These are phyloP conservation scores for Populus euphratica DNA, from an alignment of 345 rosid species.

Conservation along the genomic window DNA sequence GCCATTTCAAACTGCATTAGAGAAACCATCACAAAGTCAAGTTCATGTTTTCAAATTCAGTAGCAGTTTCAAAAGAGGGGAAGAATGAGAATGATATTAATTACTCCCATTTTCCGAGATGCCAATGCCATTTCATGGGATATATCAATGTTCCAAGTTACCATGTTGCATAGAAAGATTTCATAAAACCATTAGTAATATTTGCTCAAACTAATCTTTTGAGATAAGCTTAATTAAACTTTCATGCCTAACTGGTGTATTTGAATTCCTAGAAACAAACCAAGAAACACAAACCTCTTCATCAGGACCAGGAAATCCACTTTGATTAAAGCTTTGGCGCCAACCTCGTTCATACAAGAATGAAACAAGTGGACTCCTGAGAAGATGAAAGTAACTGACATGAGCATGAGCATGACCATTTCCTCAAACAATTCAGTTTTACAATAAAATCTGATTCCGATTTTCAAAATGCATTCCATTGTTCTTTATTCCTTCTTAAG, in stretches of 20 bases:
- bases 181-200: not conserved
- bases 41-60: not conserved
- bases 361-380: conserved; percentile 90
- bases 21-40: conserved; percentile 1
- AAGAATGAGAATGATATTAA: not conserved
- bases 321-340: conserved; percentile 72
- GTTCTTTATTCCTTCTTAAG: not conserved
- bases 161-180: not conserved
- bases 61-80: not conserved
- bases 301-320: conserved; percentile 94
- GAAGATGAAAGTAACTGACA: conserved; percentile 14
- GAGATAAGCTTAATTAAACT: not conserved
- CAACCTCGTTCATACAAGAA: conserved; percentile 93
- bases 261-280: not conserved
- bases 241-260: not conserved
- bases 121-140: conserved; percentile 3
- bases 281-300: conserved; percentile 60
- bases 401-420: not conserved
- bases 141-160: not conserved
- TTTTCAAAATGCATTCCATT: not conserved
- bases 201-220: not conserved
- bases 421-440: not conserved
- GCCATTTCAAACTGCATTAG: conserved; percentile 86
- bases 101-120: not conserved
- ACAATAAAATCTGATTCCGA: not conserved